Evolutionary conservation across 1,284 basidiomycete species (phyloP), one percentile per base, ranked within the genome.

Genomic region (Rhodotorula sp.): DNA sequence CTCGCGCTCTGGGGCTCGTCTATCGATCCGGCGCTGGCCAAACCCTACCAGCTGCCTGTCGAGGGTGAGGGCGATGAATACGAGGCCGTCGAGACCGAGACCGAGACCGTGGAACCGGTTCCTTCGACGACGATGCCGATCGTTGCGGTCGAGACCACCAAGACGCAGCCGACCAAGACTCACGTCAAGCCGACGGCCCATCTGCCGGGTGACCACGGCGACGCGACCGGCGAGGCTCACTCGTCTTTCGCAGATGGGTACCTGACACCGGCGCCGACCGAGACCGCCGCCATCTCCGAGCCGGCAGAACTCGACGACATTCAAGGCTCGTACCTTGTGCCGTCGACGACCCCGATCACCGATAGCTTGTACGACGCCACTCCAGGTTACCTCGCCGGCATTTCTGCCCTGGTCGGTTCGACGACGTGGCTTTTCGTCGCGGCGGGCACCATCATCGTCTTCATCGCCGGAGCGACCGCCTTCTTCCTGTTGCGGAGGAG

Each of bases 1-100:
- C 89, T 98, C 83, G 88, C 90, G 72, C 85, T 99, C 34, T 99
- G 94, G 93, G 97, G 97, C 45, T 89, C 90, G n/a, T 85, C 87
- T 23, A 85, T 90, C 62, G 93, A 98, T 80, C 81, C 92, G 0
- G 79, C 85, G 12, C 85, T 88, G 67, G 88, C 89, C 14, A 85
- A 84, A 75, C 84, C 84, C 64, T 98, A 89, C 82, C 71, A 76
- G 26, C 80, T 84, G 0, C 79, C 81, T 4, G 81, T 82, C 75
- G 81, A 82, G 69, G 76, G 80, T 65, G 80, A 78, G 69, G 76
- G 80, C 66, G 80, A 79, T 23, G 81, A 82, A 5, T 81, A 67
- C 18, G n/a, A 78, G 74, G 19, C 31, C 23, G 48, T 57, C 3
- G 57, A 63, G 8, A 28, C 54, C 31, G 54, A 45, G 28, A 28